Evolutionary conservation across 352 stramenopile genomes (phyloP), one percentile per base, ranked within the genome.

Genomic region (Pythium chondricola): DNA sequence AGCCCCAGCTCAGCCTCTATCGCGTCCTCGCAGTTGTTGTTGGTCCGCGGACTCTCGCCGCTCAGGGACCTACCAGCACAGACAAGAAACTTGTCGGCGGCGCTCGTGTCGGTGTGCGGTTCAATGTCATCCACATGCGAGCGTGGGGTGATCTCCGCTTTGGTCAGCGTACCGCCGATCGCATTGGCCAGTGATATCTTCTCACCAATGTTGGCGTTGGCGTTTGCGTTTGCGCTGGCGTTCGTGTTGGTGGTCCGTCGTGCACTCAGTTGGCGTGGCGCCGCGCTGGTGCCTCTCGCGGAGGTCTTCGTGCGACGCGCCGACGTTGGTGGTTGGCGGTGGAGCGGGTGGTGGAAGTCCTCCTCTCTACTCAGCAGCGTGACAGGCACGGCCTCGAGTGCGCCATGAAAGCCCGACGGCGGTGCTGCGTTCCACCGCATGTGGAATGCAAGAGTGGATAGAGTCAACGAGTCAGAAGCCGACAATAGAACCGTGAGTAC

Each of bases 351-450:
- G 31, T 60, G 38, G n/a, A 21, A n/a, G 20, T 63, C 55, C 30
- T 63, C 55, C 2, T 63, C 55, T 9, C 55, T 47, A 17, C 42
- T 56, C 27, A 50, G 29, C 16, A 63, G 48, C 42, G 55, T 63
- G 26, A 57, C 48, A 10, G 55, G 42, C 6, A 53, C 43, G 14
- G 55, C 55, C 30, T 46, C 41, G 16, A 63, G 37, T 10, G 51
- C 32, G 14, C 55, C 55, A 21, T 48, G 27, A 18, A 63, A 57
- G 13, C 38, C 16, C n/a, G 43, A 43, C 9, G 46, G 33, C 21
- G 29, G 29, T 14, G 41, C 8, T 10, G 46, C 40, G 16, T 57
- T 20, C 55, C 55, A 63, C 2, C 55, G 55, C 55, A 63, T 63
- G 3, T 29, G 11, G 9, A 16, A 20, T 6, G 11, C 35, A 16